A percentile compares a stretch with the other conserved stretches of the same genome.
Evolutionary conservation across 768 basidiomycete genomes (phyloP).

Genomic region (Aureoboletus auriporus): DNA sequence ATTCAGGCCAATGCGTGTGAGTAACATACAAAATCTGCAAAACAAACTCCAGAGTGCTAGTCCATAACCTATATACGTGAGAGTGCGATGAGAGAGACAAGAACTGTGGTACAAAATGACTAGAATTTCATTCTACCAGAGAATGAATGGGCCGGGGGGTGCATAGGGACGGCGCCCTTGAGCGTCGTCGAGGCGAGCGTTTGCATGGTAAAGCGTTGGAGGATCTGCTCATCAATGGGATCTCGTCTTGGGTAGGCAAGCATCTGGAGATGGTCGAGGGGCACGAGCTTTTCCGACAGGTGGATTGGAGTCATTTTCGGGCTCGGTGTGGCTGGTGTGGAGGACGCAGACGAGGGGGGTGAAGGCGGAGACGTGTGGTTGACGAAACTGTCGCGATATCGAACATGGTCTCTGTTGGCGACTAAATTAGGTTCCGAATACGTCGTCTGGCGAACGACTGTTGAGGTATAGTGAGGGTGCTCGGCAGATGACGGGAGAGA

Average conservation of each 20-base stretch:
- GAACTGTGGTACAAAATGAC: neutral
- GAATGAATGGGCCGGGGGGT: conserved; percentile 18
- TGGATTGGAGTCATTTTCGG: conserved; percentile 19
- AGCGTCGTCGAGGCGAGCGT: conserved; percentile 17
- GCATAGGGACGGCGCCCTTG: conserved; percentile 12
- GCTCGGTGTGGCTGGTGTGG: conserved; percentile 37
- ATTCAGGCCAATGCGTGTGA: conserved; percentile 11
- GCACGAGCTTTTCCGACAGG: conserved; percentile 46
- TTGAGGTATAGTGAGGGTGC: conserved; percentile 18
- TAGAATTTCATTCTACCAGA: conserved; percentile 26
- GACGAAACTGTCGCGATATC: conserved; percentile 18
- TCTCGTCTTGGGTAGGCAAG: conserved; percentile 54
- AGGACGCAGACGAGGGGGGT: conserved; percentile 36
- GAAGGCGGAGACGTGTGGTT: conserved; percentile 25
- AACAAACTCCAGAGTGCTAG: conserved; percentile 20
- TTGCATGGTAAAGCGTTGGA: conserved; percentile 50
- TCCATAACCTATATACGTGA: conserved; percentile 30
- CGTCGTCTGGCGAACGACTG: conserved; percentile 25
- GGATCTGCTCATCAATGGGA: conserved; percentile 59
- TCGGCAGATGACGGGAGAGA: conserved; percentile 30
- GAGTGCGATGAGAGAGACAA: conserved; percentile 9
- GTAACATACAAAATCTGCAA: conserved; percentile 22
- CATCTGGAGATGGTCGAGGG: conserved; percentile 58
- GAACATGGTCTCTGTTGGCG: conserved; percentile 15
- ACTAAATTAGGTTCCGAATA: conserved; percentile 31